A percentile compares a stretch with the other conserved stretches of the same genome.
phyloP scores from a whole-genome alignment of 75 land plant genomes.

The Sequoiadendron giganteum region DNA sequence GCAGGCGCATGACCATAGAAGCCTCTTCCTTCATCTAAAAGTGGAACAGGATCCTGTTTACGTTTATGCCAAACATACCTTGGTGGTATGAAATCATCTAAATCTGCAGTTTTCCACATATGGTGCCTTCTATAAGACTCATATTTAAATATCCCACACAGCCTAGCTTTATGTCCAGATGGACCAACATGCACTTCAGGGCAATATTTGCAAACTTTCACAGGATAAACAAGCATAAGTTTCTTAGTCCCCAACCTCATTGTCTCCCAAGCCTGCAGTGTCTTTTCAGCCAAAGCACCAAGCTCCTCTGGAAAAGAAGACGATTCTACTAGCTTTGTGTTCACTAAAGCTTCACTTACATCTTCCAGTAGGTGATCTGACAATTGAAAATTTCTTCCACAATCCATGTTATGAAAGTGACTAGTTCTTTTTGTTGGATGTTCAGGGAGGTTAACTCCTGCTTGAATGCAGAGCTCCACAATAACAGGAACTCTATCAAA shows the following conservation, averaged over 20 bases:
- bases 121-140: slow-evolving; percentile 55
- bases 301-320: slow-evolving; percentile 18
- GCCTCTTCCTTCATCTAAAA: slow-evolving; percentile 45
- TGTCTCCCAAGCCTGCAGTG: slow-evolving; percentile 68
- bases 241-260: slow-evolving; percentile 53
- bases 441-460: slow-evolving; percentile 49
- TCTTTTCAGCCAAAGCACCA: slow-evolving; percentile 33
- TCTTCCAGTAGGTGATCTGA: slow-evolving; percentile 1
- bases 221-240: slow-evolving; percentile 56
- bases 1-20: slow-evolving; percentile 87
- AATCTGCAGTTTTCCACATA: slow-evolving; percentile 68
- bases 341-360: slow-evolving; percentile 4
- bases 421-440: slow-evolving; percentile 57
- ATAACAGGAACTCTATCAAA: slow-evolving; percentile 65
- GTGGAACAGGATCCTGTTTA: slow-evolving; percentile 55
- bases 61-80: slow-evolving; percentile 66
- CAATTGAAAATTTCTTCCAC: slow-evolving; percentile 45
- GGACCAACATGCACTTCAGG: slow-evolving; percentile 79
- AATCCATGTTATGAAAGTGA: slow-evolving; percentile 22
- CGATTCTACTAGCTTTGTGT: slow-evolving; percentile 6
- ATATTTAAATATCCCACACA: slow-evolving; percentile 59
- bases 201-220: slow-evolving; percentile 70
- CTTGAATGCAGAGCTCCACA: slow-evolving; percentile 73
- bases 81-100: slow-evolving; percentile 73
- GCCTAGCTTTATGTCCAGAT: slow-evolving; percentile 64